Conservation (phyloP, 306 rosid genomes). For the Argentina anserina region DNA sequence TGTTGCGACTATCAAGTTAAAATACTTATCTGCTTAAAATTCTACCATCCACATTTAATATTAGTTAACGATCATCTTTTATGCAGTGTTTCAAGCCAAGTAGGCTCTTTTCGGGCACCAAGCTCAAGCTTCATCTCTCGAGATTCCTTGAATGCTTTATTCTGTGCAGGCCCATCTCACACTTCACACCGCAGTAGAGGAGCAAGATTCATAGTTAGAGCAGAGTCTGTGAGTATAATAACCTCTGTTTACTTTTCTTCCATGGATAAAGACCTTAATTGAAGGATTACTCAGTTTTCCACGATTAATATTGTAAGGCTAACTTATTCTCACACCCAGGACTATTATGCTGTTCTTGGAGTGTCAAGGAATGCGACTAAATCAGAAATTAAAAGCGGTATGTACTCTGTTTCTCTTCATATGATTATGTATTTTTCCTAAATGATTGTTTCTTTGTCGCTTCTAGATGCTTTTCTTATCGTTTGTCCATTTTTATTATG, state of each 20-base stretch:
- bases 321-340: slow-evolving; percentile 48
- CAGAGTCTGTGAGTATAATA: slow-evolving; percentile 63
- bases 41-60: neutral
- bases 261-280: neutral
- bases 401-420: slow-evolving; percentile 9
- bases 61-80: slow-evolving; percentile 20
- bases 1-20: slow-evolving; percentile 1
- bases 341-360: slow-evolving; percentile 85
- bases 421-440: slow-evolving; percentile 7
- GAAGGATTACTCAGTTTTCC: slow-evolving; percentile 1
- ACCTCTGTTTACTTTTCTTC: slow-evolving; percentile 1
- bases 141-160: slow-evolving; percentile 46
- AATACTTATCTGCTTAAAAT: neutral
- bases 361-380: slow-evolving; percentile 80
- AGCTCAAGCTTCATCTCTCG: slow-evolving; percentile 59
- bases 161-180: slow-evolving; percentile 40
- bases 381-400: slow-evolving; percentile 96
- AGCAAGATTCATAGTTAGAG: slow-evolving; percentile 71
- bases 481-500: neutral
- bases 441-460: neutral
- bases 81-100: slow-evolving; percentile 54
- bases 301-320: slow-evolving; percentile 17
- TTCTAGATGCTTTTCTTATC: neutral
- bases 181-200: slow-evolving; percentile 52
- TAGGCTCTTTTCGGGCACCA: slow-evolving; percentile 44